Base-by-base conservation (phyloP, 2,329 filamentous ascomycete genomes). In the Mycocentrospora acerina region DNA sequence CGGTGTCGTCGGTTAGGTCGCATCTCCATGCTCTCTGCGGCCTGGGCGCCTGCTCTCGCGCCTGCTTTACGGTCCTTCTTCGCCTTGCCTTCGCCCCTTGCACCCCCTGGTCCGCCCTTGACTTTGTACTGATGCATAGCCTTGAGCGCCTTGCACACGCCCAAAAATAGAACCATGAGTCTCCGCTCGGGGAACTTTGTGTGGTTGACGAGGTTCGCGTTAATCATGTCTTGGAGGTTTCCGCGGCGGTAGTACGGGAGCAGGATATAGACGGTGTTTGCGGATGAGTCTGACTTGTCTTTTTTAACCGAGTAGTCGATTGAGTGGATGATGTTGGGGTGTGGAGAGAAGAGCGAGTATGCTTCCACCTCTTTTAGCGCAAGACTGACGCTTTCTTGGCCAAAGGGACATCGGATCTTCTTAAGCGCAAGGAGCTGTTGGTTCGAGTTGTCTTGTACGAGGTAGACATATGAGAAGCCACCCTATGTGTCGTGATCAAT, bases 351-450 rank as follows among this genome's bases (percentile, higher is more conserved):
- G 43, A 96, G 81, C 51, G 85, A 85, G 75, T 98, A 98, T 33
- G 93, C 91, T 68, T 97, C 91, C 46, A 97, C 93, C 74, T 98
- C 93, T 68, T 91, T 91, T 78, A 97, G 85, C 35, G 93, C 93
- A 66, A 88, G 89, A 53, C 89, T 83, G 42, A 98, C 91, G 17
- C 89, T 95, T 75, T 98, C 93, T 69, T 93, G 86, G 53, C 93
- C 93, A 62, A 98, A 97, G 4, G 93, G 91, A 76, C 93, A 98
- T 64, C 91, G 85, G 69, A 98, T 98, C 79, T 98, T 98, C 72
- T 98, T 98, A 46, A 97, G 83, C 13, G 93, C 93, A 68, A 95
- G 91, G 31, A 95, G 80, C 58, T 91, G 83, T 43, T 88, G 86
- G 35, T 82, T 86, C 37, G 81, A 76, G 32, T 86, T 91, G 68